Base-by-base conservation (phyloP, 2,329 filamentous ascomycete genomes). In the Exophiala sideris region DNA sequence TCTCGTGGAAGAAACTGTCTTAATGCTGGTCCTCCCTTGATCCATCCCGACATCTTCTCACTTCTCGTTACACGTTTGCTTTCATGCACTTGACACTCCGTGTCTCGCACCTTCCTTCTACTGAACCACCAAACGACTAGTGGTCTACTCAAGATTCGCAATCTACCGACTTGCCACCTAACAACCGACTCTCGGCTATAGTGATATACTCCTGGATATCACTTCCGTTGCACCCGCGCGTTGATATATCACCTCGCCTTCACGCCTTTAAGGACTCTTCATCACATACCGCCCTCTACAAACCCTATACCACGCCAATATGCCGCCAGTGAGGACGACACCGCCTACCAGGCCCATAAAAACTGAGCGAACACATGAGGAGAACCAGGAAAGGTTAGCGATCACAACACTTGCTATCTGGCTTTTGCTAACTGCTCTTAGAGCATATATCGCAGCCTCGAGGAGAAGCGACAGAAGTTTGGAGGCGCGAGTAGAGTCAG, bases 381-480 rank as follows among this genome's bases (percentile, higher is more conserved):
- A 75, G 64, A 75, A 76, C 52, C 72, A 74, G 59, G 73, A 76
- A 63, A 70, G 73, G 73, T 75, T 65, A 36, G 66, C 56, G 11
- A 36, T 45, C 21, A 14, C 3, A 33, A n/a, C 5, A 41, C 18
- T 36, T 29, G 33, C 48, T 39, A 24, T n/a, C 42, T 7, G 8
- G 52, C 44, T 47, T 56, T 51, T 32, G 54, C 55, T 66, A 49
- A 66, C 52, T 8, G 42, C n/a, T 8, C 4, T 6, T 16, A 87
- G 91, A 66, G 91, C 91, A 18, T 96, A 95, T 68, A 94, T 96
- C 63, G 91, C 91, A 10, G 91, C 91, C 3, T 96, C 92, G 5
- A 79, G 91, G 61, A 81, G 92, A 60, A 88, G 88, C 64, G 92
- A 96, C 66, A 84, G 91, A 50, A 92, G 87, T 66, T 75, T 96